phyloP scores from a whole-genome alignment of 2,329 filamentous ascomycete genomes.

The Tolypocladium nubicola region DNA sequence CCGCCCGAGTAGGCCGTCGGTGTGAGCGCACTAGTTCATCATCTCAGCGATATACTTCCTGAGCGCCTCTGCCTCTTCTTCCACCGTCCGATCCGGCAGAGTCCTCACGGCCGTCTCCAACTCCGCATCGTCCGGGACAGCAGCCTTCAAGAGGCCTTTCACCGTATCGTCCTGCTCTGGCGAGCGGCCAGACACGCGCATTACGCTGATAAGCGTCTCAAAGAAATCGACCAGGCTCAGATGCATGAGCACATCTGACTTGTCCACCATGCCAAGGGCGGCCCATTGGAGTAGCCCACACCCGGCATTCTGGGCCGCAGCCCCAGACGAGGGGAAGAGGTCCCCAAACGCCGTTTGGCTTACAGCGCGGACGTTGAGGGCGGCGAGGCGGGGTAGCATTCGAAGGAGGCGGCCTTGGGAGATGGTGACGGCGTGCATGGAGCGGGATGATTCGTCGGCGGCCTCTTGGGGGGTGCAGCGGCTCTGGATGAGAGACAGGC shows the following conservation, averaged over 20 bases:
- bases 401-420: conserved; percentile 43
- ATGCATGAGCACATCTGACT: conserved; percentile 37
- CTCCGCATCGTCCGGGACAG: conserved; percentile 25
- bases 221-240: conserved; percentile 42
- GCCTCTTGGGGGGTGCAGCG: conserved; percentile 18
- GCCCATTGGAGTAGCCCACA: conserved; percentile 39
- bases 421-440: conserved; percentile 31
- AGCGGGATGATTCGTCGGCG: conserved; percentile 11
- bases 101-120: conserved; percentile 27
- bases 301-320: conserved; percentile 11
- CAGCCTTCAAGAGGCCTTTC: conserved; percentile 29
- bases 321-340: conserved; percentile 14
- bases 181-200: conserved; percentile 29
- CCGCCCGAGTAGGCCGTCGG: neutral
- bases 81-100: conserved; percentile 37
- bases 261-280: conserved; percentile 40
- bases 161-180: conserved; percentile 24
- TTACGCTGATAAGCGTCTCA: conserved; percentile 36
- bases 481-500: conserved; percentile 33
- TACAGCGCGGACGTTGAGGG: conserved; percentile 32
- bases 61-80: conserved; percentile 39
- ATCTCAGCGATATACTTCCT: conserved; percentile 32
- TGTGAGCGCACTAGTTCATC: conserved; percentile 13
- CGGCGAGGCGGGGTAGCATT: conserved; percentile 37
- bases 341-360: conserved; percentile 24